Base-by-base conservation (phyloP, 2,329 filamentous ascomycete genomes). In the Zymoseptoria pseudotritici region DNA sequence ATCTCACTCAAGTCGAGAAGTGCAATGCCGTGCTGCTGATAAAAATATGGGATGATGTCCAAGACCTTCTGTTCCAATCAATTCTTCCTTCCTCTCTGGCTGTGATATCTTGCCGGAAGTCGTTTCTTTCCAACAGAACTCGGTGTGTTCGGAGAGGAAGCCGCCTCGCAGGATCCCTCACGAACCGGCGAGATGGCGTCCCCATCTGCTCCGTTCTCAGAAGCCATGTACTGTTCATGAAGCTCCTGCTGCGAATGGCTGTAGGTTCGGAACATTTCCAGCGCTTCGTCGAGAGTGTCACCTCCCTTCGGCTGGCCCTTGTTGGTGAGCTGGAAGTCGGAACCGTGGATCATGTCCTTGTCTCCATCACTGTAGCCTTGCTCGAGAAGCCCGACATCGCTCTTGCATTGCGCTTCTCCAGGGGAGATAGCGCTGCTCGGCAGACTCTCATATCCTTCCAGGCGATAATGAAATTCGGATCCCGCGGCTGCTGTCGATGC, bases 201-300 rank as follows among this genome's bases (percentile, higher is more conserved):
- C 36, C n/a, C 36, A n/a, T 46, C 17, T 46, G 36, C 36, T 46
- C 36, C 36, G 17, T 46, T 46, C 36, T 46, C 13, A 17, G 11
- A 17, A 46, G 36, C 36, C 36, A 46, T 6, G 17, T 46, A 46
- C 36, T 46, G 36, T 19, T 50, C 46, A 20, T 51, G 22, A 21
- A 57, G 22, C 8, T 19, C 50, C 19, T 57, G 56, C 22, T 58
- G 57, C 22, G 57, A 60, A 20, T 53, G 55, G 53, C 58, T 61
- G 53, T 63, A 63, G 49, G 54, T 59, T 29, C 58, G 56, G 55
- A 59, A 63, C 31, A 61, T 51, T 19, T 61, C 56, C 11, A 61
- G 56, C 31, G 54, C 58, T 29, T 63, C 59, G 49, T 63, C 61
- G 17, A 63, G 53, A 46, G 54, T 56, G 29, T 60, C 54, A 9